Evolutionary conservation across 140 eudicot species (phyloP).

Genomic region (Oenanthe javanica): DNA sequence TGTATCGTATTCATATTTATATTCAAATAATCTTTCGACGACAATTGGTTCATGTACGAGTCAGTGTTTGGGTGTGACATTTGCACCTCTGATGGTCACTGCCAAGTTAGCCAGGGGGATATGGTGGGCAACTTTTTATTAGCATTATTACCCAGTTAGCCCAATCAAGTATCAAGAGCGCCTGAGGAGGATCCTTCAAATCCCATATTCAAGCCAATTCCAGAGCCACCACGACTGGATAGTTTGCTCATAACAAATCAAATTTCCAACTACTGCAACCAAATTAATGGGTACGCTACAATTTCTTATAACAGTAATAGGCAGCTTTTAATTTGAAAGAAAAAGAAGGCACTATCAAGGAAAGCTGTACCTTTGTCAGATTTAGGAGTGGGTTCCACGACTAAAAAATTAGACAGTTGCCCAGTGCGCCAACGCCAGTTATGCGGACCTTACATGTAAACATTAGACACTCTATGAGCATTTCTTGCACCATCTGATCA

Average conservation of each 20-base stretch:
- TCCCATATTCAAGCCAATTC: constrained; percentile 79
- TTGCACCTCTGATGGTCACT: no score
- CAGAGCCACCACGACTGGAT: constrained; percentile 87
- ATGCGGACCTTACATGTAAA: no score
- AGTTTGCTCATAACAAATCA: constrained; percentile 91
- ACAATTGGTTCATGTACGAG: not conserved
- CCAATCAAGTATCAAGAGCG: constrained; percentile 25
- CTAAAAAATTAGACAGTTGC: no score
- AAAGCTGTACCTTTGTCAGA: not conserved
- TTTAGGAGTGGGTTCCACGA: not conserved
- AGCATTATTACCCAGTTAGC: not conserved
- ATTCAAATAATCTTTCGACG: no score
- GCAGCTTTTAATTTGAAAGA: not conserved
- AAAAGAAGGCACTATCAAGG: no score
- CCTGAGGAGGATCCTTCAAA: constrained; percentile 97
- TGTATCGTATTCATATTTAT: not conserved
- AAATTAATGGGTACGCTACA: constrained; percentile 70
- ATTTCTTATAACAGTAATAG: not conserved
- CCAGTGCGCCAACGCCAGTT: no score
- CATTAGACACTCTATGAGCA: no score
- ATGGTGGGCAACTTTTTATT: not conserved
- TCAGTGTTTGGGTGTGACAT: not conserved
- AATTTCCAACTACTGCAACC: constrained; percentile 91
- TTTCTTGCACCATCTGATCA: constrained; percentile 89
- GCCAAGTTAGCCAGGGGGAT: not conserved